Base-by-base conservation (phyloP, 257 asterid genomes). In the Petrea volubilis region DNA sequence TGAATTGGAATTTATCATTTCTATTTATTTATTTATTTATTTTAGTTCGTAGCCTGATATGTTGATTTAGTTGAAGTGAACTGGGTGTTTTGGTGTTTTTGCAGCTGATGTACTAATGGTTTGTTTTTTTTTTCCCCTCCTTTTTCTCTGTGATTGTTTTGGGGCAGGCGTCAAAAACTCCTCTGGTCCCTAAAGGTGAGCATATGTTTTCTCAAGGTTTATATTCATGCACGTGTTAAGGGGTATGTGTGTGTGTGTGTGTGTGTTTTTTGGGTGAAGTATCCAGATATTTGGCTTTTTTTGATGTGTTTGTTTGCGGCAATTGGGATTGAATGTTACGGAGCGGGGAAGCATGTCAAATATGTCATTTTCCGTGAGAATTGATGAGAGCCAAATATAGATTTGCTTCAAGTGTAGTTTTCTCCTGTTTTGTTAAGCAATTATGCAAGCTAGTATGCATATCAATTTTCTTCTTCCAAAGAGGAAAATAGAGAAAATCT, bases 111-210 rank as follows among this genome's bases (percentile, higher is more conserved):
- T 63, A 14, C 50, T 64, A 31, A 25, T 60, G 29, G 17, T 62
- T 34, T 58, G 7, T 1, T 9, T 24, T 13, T 56, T 59, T 29
- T 34, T 1, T n/a, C n/a, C 33, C 5, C 21, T 11, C 5, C 21
- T 11, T 51, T 21, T 68, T 66, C 8, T 38, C 3, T 33, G 23
- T 47, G 24, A 12, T 47, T 38, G 46, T 34, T 50, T 5, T 10
- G 46, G 24, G 73, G 0, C 86, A 81, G 88, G 73, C 70, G 66
- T 50, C 79, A 0, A 81, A 84, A 64, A 68, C 79, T 53, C 78
- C 87, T 18, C 60, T 46, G 65, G 70, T 60, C 24, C 57, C 85
- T 50, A 77, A 77, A 72, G 83, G 83, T 79, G 68, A 74, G 82
- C 33, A 29, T 44, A 38, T 31, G 47, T 10, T 7, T 50, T 23